phyloP scores from a whole-genome alignment of 306 rosid species.

The Myrica gale region DNA sequence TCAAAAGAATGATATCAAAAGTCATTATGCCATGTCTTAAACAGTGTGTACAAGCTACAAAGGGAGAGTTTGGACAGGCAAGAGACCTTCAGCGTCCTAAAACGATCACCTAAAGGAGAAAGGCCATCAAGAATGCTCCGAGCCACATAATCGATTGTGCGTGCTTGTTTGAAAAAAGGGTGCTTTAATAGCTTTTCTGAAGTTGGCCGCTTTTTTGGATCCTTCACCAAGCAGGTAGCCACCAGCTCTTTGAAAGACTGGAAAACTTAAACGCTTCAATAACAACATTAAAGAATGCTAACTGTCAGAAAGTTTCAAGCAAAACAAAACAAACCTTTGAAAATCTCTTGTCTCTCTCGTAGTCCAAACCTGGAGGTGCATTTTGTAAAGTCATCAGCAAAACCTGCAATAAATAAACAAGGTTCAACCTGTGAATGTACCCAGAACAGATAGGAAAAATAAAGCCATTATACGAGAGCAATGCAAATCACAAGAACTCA shows the following conservation, averaged over 20 bases:
- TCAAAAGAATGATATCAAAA: constrained; percentile 23
- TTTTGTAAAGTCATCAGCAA: constrained; percentile 94
- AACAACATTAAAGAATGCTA: constrained; percentile 25
- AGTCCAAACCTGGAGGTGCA: constrained; percentile 99
- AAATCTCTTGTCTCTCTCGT: constrained; percentile 92
- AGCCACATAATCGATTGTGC: constrained; percentile 52
- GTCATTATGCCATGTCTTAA: constrained; percentile 7
- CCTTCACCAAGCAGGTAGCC: constrained; percentile 92
- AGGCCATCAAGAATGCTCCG: constrained; percentile 78
- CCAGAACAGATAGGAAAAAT: constrained; percentile 14
- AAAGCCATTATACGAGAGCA: constrained; percentile 14
- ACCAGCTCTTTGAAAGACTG: constrained; percentile 95
- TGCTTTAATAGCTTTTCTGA: constrained; percentile 93
- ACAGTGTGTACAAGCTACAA: constrained; percentile 7
- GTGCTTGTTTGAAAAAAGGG: constrained; percentile 82
- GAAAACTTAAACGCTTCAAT: constrained; percentile 31
- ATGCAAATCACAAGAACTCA: constrained; percentile 22
- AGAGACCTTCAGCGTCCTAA: constrained; percentile 72
- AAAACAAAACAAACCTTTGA: constrained; percentile 72
- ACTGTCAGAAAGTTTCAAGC: constrained; percentile 30
- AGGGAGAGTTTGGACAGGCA: constrained; percentile 27
- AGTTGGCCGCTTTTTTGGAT: constrained; percentile 94
- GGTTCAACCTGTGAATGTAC: constrained; percentile 20
- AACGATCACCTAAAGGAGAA: constrained; percentile 87
- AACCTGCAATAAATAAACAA: constrained; percentile 57